These are phyloP conservation scores for Podaxis sp. DNA, from an alignment of 768 basidiomycete genomes.

Conservation along the genomic window DNA sequence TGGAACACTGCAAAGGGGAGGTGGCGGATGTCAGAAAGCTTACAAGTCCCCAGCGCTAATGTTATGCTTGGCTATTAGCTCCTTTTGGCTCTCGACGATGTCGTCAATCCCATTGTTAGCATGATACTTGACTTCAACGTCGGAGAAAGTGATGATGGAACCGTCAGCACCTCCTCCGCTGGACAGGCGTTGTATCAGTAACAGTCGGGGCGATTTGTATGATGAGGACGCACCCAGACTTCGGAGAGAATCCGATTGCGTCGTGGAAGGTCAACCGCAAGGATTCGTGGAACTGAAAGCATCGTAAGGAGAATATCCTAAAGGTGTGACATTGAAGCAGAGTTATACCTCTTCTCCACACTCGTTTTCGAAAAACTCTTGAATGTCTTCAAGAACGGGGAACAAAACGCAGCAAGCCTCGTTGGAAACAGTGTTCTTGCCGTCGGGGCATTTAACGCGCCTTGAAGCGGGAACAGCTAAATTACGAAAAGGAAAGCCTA, in stretches of 20 bases:
- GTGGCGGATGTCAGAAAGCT: slow-evolving; percentile 13
- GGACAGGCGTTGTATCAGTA: background rate
- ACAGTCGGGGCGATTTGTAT: no score
- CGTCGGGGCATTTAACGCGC: slow-evolving; percentile 22
- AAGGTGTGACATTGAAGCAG: background rate
- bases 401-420: slow-evolving; percentile 38
- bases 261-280: slow-evolving; percentile 39
- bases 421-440: slow-evolving; percentile 25
- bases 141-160: slow-evolving; percentile 44
- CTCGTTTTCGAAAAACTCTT: slow-evolving; percentile 32
- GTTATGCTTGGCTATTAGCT: slow-evolving; percentile 32
- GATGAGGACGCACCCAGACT: slow-evolving; percentile 25
- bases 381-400: slow-evolving; percentile 37
- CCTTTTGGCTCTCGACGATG: slow-evolving; percentile 33
- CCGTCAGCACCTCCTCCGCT: slow-evolving; percentile 49
- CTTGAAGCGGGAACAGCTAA: slow-evolving; percentile 4
- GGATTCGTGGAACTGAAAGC: slow-evolving; percentile 6
- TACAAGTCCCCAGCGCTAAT: slow-evolving; percentile 47
- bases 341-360: slow-evolving; percentile 25
- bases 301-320: background rate
- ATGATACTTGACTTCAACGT: slow-evolving; percentile 38
- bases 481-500: background rate
- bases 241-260: slow-evolving; percentile 41
- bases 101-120: slow-evolving; percentile 45
- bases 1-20: background rate